Evolutionary conservation across 106 monocot species (phyloP).

Genomic region (Dactylorhiza incarnata): DNA sequence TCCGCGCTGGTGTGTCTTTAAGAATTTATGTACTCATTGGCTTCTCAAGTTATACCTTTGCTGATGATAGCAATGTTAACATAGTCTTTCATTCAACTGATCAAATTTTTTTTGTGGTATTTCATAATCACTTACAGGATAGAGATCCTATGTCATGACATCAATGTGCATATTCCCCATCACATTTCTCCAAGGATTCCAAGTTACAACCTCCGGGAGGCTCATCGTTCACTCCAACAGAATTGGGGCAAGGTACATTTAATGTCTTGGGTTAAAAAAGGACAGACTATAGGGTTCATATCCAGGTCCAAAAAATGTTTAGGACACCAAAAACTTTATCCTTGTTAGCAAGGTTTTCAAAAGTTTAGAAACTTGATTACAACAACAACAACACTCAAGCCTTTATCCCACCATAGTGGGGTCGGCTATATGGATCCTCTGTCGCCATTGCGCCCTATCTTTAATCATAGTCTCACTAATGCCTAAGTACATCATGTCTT

Average conservation of each 20-base stretch:
- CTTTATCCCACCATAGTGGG: too few relatives aligned
- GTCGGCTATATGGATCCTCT: too few relatives aligned
- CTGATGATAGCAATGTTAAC: neutral
- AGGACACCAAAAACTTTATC: too few relatives aligned
- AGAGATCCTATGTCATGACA: conserved; percentile 92
- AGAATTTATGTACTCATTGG: neutral
- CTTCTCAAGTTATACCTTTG: neutral
- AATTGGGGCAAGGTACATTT: conserved; percentile 86
- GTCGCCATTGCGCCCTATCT: too few relatives aligned
- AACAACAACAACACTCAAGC: too few relatives aligned
- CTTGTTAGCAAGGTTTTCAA: too few relatives aligned
- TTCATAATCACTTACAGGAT: conserved; percentile 41
- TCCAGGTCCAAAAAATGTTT: too few relatives aligned
- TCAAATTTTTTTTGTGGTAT: neutral
- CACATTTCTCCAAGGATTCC: conserved; percentile 93
- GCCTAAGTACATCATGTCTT: too few relatives aligned
- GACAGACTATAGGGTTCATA: too few relatives aligned
- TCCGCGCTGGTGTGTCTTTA: conserved; percentile 56
- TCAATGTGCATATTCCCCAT: conserved; percentile 91
- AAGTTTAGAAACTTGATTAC: too few relatives aligned
- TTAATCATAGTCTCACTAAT: too few relatives aligned
- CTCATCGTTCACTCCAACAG: conserved; percentile 69
- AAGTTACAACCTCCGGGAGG: conserved; percentile 78
- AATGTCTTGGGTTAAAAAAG: neutral
- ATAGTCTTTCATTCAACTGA: neutral